Base-by-base conservation (phyloP, 176 grass and related monocot genomes). In the Bonia amplexicaulis region DNA sequence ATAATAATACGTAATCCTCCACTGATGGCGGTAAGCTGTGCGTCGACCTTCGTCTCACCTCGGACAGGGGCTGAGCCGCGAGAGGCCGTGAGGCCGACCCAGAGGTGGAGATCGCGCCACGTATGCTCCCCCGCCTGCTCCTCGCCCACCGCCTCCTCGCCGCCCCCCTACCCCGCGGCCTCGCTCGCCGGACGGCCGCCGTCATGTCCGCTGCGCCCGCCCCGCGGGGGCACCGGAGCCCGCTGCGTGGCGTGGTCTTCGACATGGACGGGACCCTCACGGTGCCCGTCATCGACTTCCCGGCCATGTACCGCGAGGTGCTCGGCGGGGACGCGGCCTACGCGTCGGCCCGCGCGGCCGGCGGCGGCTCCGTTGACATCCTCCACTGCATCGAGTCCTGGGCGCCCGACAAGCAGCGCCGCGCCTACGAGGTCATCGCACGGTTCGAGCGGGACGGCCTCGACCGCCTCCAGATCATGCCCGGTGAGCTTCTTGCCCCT, bases 231-330 rank as follows among this genome's bases (percentile, higher is more conserved):
- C 54, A 48, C 69, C 59, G 46, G 73, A 31, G 17, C 35, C 64
- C 61, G 42, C 93, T 98, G 63, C 83, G 87, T 6, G 96, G 96
- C 3, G 82, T 95, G 53, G 96, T 98, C 26, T 95, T 98, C 93
- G 96, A 98, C 89, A 95, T 98, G 96, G 96, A 98, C 83, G 96
- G 96, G 52, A 98, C 96, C 2, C 85, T 98, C 48, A 98, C 96
- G 15, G 93, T 98, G 73, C 96, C 96, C 35, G 96, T 89, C 53
- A 98, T 98, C 83, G 93, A 98, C 84, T 95, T 95, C 80, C 87
- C 37, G 67, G 96, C 89, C 80, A 98, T 98, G 93, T 93, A 98
- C 71, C 82, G 91, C 69, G 91, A 92, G 80, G 93, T 95, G 46
- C 91, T 98, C 49, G 96, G 93, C 66, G 83, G 84, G 73, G 96